A percentile compares a stretch with the other conserved stretches of the same genome.
Evolutionary conservation across 2,329 filamentous ascomycete species (phyloP).

Genomic region (Ophiosphaerella narmari): DNA sequence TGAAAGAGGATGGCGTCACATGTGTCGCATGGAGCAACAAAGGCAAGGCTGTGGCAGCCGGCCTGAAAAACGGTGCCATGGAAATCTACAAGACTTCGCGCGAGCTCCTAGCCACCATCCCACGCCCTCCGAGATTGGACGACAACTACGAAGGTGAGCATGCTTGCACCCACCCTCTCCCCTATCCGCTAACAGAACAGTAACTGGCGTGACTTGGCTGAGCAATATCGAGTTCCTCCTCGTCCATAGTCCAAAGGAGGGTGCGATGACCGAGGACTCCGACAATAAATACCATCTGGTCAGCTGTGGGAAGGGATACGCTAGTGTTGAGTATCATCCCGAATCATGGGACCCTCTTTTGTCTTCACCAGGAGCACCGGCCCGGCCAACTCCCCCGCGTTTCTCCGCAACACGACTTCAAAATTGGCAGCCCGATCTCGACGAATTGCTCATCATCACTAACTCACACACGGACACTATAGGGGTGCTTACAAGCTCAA

Average conservation of each 20-base stretch:
- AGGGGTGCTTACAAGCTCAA: slow-evolving; percentile 76
- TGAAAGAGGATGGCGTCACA: slow-evolving; percentile 75
- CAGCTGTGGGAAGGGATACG: slow-evolving; percentile 63
- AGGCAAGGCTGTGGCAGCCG: slow-evolving; percentile 90
- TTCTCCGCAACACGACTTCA: slow-evolving; percentile 78
- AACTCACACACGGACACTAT: slow-evolving; percentile 82
- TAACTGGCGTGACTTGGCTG: slow-evolving; percentile 84
- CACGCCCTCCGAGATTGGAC: slow-evolving; percentile 71
- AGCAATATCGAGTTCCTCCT: slow-evolving; percentile 84
- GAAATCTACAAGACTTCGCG: slow-evolving; percentile 85
- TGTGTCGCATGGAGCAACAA: slow-evolving; percentile 89
- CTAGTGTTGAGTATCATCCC: slow-evolving; percentile 72
- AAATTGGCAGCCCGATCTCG: slow-evolving; percentile 78
- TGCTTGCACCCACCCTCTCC: no score
- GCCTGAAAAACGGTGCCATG: slow-evolving; percentile 77
- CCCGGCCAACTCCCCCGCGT: slow-evolving; percentile 66
- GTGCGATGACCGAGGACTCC: slow-evolving; percentile 48
- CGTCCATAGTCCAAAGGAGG: slow-evolving; percentile 61
- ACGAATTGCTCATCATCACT: slow-evolving; percentile 80
- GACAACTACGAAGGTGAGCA: slow-evolving; percentile 58
- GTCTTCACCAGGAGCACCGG: slow-evolving; percentile 54
- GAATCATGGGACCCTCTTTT: slow-evolving; percentile 60
- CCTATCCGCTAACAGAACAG: slow-evolving; percentile 34
- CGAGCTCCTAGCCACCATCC: slow-evolving; percentile 75
- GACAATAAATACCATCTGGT: slow-evolving; percentile 75